Base-by-base conservation (phyloP, 2,329 filamentous ascomycete genomes). In the Akanthomyces lecanii region DNA sequence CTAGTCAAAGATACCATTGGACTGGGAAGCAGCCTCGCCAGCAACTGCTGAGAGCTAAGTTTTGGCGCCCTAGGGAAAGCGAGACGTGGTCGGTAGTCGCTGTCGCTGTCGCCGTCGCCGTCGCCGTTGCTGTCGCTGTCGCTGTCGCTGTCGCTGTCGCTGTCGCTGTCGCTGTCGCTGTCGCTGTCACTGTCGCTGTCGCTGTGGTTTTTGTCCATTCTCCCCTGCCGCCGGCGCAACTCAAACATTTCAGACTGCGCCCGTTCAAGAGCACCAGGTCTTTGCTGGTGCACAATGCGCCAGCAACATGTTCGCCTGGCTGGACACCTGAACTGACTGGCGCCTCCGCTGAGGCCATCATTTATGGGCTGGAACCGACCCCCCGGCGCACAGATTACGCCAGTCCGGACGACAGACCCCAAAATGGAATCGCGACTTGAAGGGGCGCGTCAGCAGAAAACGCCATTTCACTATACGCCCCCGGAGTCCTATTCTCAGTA, bases 401-500 rank as follows among this genome's bases (percentile, higher is more conserved):
- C 60, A 44, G 60, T 54, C 60, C 60, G 60, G 60, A 56, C 38
- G 40, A 55, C 40, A 45, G 51, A 42, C 52, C 60, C 60, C 60
- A 51, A 62, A 62, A 53, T 16, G 60, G 60, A 56, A 62, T 62
- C 60, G 60, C 10, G 44, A 55, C 44, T 42, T 56, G 21, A 33
- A 38, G 40, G 51, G 42, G 51, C 50, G 60, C 60, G 51, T 62
- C 60, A 62, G 51, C 51, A 62, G 44, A 61, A 53, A 61, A 44
- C 40, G 48, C 58, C 50, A 53, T 61, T 36, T 25, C n/a, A 53
- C 36, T n/a, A 62, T 14, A 44, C 38, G 25, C 38, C 48, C 58
- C 58, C 6, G 12, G 50, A 54, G 38, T 54, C 40, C 30, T 47
- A 8, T 61, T 54, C 42, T 38, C n/a, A 16, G 23, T 30, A 23